Percentiles rank a stretch among this genome's conserved stretches.
Conservation (phyloP, 139 green algal genomes). For the Zygnema cylindricum region DNA sequence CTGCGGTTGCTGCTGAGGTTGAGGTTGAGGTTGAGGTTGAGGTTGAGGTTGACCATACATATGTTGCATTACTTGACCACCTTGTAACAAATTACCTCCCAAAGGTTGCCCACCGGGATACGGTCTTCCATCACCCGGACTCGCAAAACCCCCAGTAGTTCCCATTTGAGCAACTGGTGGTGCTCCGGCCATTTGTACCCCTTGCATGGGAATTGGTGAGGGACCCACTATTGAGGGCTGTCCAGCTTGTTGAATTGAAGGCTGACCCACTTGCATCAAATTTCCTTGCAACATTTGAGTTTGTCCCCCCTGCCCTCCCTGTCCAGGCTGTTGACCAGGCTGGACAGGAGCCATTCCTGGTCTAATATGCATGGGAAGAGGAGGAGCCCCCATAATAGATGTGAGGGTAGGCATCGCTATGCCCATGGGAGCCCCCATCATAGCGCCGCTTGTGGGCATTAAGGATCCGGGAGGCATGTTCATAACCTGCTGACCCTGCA, state of each 20-base stretch:
- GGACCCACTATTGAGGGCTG: too few species aligned
- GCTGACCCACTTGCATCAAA: conserved; percentile 44
- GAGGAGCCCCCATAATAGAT: neutral
- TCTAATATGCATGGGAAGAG: neutral
- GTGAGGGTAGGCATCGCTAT: neutral
- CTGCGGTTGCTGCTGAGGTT: conserved; percentile 9
- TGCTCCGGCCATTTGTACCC: neutral
- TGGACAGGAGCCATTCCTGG: neutral
- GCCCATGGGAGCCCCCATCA: neutral
- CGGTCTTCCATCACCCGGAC: neutral
- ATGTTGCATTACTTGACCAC: conserved; percentile 40
- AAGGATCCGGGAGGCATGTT: neutral
- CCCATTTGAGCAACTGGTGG: neutral
- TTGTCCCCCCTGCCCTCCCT: neutral
- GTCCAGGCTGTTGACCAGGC: too few species aligned
- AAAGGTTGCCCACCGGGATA: neutral
- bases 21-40: too few species aligned
- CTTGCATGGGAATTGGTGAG: neutral
- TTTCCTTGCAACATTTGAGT: neutral
- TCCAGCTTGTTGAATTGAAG: neutral
- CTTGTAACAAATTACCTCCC: neutral
- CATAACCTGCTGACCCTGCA: neutral
- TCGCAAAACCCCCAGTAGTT: too few species aligned
- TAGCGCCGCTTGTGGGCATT: neutral
- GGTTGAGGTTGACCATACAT: conserved; percentile 36